phyloP scores from a whole-genome alignment of 495 filamentous ascomycete genomes.

The Daldinia bambusicola region DNA sequence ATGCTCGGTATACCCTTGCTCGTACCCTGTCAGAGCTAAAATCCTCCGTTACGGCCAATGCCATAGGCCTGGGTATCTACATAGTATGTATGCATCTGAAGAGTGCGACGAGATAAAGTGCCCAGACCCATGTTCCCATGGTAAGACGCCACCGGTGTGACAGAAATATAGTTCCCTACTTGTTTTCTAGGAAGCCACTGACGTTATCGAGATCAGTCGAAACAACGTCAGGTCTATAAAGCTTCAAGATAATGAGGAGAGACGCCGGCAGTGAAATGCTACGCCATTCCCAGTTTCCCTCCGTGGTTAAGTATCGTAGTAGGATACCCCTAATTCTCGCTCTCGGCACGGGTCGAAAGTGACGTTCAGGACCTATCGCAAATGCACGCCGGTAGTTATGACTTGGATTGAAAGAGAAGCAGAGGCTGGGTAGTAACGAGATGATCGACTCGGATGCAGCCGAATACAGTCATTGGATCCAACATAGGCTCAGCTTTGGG shows the following conservation, averaged over 20 bases:
- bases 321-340: slow-evolving; percentile 18
- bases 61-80: slow-evolving; percentile 29
- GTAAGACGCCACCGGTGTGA: slow-evolving; percentile 33
- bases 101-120: slow-evolving; percentile 31
- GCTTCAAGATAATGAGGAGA: slow-evolving; percentile 22
- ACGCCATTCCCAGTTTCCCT: slow-evolving; percentile 34
- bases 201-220: slow-evolving; percentile 35
- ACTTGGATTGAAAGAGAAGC: slow-evolving; percentile 33
- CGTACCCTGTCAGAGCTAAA: slow-evolving; percentile 41
- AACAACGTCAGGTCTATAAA: slow-evolving; percentile 19
- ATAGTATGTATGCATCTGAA: slow-evolving; percentile 6
- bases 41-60: slow-evolving; percentile 25
- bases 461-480: slow-evolving; percentile 43
- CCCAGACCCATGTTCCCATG: slow-evolving; percentile 25
- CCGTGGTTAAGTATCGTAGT: slow-evolving; percentile 22
- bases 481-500: slow-evolving; percentile 37
- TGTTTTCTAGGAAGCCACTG: slow-evolving; percentile 35
- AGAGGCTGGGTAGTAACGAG: slow-evolving; percentile 37
- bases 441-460: slow-evolving; percentile 45
- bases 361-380: slow-evolving; percentile 38
- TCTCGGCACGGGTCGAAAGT: slow-evolving; percentile 35
- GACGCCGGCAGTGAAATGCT: slow-evolving; percentile 27
- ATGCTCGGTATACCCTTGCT: slow-evolving; percentile 33
- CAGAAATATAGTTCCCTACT: slow-evolving; percentile 19
- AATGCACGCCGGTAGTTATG: slow-evolving; percentile 43